phyloP scores from a whole-genome alignment of 225 moss, liverwort and hornwort species.

The Pseudoscleropodium purum region DNA sequence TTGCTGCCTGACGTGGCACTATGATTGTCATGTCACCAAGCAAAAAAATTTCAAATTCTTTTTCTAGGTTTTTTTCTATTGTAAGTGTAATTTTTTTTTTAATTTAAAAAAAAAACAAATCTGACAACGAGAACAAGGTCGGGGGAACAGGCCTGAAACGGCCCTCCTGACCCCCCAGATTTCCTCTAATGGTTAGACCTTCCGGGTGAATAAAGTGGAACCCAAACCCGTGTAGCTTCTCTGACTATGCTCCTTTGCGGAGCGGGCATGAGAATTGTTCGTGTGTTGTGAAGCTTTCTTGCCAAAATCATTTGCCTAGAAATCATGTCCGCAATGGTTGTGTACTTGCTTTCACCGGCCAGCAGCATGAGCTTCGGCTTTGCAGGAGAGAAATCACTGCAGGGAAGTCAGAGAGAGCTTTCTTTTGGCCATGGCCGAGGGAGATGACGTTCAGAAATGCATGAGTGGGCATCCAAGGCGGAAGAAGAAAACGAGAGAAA shows the following conservation, averaged over 20 bases:
- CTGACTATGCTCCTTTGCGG: neutral
- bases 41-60: too few relatives aligned
- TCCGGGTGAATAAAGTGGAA: neutral
- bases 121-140: too few relatives aligned
- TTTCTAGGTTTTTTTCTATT: too few relatives aligned
- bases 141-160: too few relatives aligned
- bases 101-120: too few relatives aligned
- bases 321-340: neutral
- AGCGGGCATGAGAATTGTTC: neutral
- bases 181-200: too few relatives aligned
- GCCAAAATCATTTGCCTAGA: neutral
- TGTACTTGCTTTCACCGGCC: neutral
- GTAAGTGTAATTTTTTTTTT: too few relatives aligned
- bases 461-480: slow-evolving; percentile 15
- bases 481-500: neutral
- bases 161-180: too few relatives aligned
- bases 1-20: too few relatives aligned
- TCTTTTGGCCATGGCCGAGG: neutral
- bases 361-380: neutral
- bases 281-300: neutral
- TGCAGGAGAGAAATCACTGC: neutral
- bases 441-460: neutral
- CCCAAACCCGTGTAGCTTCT: neutral
- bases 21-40: too few relatives aligned
- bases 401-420: neutral